Conservation (phyloP, 805 yeast species). For the Spathaspora gorwiae region DNA sequence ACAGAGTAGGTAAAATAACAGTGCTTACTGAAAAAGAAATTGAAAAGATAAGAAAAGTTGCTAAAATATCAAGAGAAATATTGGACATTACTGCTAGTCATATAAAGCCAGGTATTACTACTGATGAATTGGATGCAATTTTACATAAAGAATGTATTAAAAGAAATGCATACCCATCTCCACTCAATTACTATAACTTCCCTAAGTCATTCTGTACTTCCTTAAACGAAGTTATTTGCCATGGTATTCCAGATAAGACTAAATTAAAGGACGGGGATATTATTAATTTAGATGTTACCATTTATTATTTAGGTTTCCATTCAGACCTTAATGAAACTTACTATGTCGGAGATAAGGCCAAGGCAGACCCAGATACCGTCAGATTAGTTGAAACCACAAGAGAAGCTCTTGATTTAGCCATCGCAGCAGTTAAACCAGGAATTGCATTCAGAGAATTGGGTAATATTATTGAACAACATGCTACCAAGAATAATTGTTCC, state of each 20-base stretch:
- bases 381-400: constrained; percentile 85
- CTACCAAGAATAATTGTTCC: constrained; percentile 69
- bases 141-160: constrained; percentile 86
- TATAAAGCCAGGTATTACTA: constrained; percentile 82
- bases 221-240: constrained; percentile 92
- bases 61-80: constrained; percentile 78
- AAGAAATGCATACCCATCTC: constrained; percentile 90
- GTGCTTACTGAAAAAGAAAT: constrained; percentile 64
- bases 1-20: constrained; percentile 62
- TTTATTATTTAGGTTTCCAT: constrained; percentile 85
- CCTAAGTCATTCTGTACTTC: constrained; percentile 93
- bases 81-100: constrained; percentile 83
- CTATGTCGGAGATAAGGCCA: constrained; percentile 89
- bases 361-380: constrained; percentile 73
- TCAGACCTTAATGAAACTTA: constrained; percentile 95
- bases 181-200: constrained; percentile 87
- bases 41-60: constrained; percentile 70
- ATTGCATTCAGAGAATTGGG: constrained; percentile 82
- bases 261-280: constrained; percentile 91
- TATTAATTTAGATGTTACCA: constrained; percentile 81
- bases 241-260: constrained; percentile 92
- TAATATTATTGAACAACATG: constrained; percentile 81
- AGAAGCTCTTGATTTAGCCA: constrained; percentile 81
- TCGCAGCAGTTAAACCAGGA: constrained; percentile 86
- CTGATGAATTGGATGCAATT: constrained; percentile 84